Evolutionary conservation across 306 rosid species (phyloP).

Genomic region (Quercus parvula): DNA sequence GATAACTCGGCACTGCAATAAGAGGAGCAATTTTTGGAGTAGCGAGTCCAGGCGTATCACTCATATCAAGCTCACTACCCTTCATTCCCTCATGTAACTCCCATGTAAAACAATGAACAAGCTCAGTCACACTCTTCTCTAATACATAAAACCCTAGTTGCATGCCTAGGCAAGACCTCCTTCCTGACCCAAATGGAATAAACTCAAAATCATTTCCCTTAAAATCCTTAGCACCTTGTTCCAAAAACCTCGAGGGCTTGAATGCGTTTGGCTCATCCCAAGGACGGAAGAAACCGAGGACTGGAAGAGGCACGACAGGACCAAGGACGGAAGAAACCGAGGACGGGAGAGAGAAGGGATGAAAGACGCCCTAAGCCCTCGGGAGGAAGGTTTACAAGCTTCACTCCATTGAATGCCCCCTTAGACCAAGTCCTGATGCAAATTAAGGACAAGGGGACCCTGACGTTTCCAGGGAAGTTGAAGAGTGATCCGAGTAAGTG

Average conservation of each 20-base stretch:
- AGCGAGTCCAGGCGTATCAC: conserved; percentile 50
- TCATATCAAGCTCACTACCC: conserved; percentile 48
- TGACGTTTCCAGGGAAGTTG: no score
- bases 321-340: no score
- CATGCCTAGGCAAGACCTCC: conserved; percentile 56
- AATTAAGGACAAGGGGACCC: no score
- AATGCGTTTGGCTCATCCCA: conserved; percentile 46
- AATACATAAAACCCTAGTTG: conserved; percentile 47
- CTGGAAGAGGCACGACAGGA: no score
- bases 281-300: no score
- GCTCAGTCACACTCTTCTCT: conserved; percentile 41
- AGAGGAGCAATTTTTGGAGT: conserved; percentile 40
- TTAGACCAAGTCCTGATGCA: no score
- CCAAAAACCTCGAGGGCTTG: conserved; percentile 41
- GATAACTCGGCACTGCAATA: conserved; percentile 35
- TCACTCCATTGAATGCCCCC: no score
- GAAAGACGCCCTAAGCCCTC: no score
- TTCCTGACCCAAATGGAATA: conserved; percentile 53
- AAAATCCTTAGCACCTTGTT: conserved; percentile 34
- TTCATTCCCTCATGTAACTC: conserved; percentile 46
- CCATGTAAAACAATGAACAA: conserved; percentile 54
- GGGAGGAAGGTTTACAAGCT: no score
- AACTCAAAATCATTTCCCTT: conserved; percentile 54
- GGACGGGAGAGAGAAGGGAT: no score
- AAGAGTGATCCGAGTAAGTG: no score